Percentiles rank a stretch among this genome's conserved stretches.
Conservation (phyloP, 768 basidiomycete genomes). For the Hypholoma sublateritium region DNA sequence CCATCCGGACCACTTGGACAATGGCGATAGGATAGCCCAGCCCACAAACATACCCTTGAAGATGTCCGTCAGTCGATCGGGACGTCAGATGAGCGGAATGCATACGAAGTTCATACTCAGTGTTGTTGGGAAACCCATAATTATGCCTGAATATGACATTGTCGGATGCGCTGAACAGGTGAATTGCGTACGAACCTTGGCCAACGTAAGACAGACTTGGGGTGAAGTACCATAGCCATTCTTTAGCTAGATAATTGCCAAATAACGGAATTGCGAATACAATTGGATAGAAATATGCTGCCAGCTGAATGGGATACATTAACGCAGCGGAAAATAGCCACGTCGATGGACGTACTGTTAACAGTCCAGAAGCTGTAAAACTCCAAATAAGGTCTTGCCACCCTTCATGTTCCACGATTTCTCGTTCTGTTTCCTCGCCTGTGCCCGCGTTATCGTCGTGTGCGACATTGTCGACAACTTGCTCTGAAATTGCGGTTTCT, state of each 20-base stretch:
- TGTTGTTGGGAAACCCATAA: constrained; percentile 97
- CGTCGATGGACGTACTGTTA: constrained; percentile 56
- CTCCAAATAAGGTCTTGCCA: constrained; percentile 81
- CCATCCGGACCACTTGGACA: constrained; percentile 84
- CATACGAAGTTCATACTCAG: constrained; percentile 87
- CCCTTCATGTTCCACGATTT: constrained; percentile 60
- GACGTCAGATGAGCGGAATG: constrained; percentile 4
- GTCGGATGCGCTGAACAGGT: neutral
- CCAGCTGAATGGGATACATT: constrained; percentile 46
- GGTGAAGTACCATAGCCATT: constrained; percentile 94
- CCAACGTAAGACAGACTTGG: constrained; percentile 92
- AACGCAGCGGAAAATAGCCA: neutral
- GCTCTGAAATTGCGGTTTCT: constrained; percentile 17
- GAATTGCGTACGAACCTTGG: constrained; percentile 56
- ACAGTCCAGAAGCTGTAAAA: constrained; percentile 67
- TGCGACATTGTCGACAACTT: constrained; percentile 10
- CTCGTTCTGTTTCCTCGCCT: constrained; percentile 35
- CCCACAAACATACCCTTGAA: constrained; percentile 93
- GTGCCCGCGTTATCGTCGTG: constrained; percentile 37
- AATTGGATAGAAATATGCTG: constrained; percentile 88
- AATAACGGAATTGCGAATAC: constrained; percentile 86
- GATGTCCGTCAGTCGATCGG: neutral
- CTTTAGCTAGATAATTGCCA: constrained; percentile 75
- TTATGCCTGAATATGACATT: constrained; percentile 62
- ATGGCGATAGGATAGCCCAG: constrained; percentile 91